These are phyloP conservation scores for Cymbopogon citratus DNA, from an alignment of 176 grass and related monocot genomes.

Conservation along the genomic window DNA sequence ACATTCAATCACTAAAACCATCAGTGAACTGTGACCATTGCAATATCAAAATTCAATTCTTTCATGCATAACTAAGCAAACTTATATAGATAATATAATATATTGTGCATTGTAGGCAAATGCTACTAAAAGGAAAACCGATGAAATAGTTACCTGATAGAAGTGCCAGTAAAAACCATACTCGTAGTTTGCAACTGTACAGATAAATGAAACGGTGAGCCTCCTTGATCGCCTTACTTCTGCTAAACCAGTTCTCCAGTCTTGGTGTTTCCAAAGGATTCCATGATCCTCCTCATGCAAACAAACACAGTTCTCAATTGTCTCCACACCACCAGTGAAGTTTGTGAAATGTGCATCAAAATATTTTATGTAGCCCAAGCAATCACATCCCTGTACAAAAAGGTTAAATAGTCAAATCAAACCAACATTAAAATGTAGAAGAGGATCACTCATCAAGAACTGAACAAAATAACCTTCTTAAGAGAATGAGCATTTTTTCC, in stretches of 20 bases:
- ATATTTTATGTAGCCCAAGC: conserved; percentile 96
- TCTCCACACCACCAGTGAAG: conserved; percentile 92
- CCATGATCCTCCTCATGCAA: conserved; percentile 99
- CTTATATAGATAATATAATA: conserved; percentile 3
- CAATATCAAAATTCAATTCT: neutral
- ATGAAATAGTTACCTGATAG: conserved; percentile 62
- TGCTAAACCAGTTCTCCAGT: conserved; percentile 98
- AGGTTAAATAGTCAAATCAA: conserved; percentile 24
- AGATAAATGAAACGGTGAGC: conserved; percentile 97
- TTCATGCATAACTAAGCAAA: conserved; percentile 11
- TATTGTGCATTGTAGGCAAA: neutral
- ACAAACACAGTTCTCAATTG: conserved; percentile 99
- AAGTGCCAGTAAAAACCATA: conserved; percentile 99
- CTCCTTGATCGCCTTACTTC: conserved; percentile 98
- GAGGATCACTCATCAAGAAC: conserved; percentile 3
- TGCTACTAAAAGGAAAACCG: neutral
- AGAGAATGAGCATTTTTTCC: conserved; percentile 99
- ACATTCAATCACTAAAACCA: neutral
- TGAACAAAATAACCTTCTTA: conserved; percentile 57
- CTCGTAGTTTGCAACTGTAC: conserved; percentile 98
- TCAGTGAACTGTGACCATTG: neutral
- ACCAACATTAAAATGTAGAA: neutral
- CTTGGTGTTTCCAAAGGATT: conserved; percentile 99
- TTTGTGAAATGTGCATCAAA: conserved; percentile 99
- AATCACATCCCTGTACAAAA: conserved; percentile 85